These are phyloP conservation scores for Sclerotinia minor DNA, from an alignment of 2,329 filamentous ascomycete genomes.

Conservation along the genomic window DNA sequence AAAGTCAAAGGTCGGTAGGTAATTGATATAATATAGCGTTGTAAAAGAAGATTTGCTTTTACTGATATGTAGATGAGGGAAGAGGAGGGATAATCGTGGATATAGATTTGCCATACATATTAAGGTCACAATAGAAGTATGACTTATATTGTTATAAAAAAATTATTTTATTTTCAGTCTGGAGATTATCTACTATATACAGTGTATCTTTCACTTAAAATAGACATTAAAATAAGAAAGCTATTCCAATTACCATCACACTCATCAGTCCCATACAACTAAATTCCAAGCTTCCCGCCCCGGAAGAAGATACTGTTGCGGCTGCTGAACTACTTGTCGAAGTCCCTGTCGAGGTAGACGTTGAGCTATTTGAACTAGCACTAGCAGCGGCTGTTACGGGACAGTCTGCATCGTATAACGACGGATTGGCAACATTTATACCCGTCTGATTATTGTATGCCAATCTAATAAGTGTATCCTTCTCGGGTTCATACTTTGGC, in stretches of 20 bases:
- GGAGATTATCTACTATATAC: not conserved
- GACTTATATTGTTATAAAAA: not conserved
- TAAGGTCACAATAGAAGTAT: not conserved
- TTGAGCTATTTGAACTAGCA: not conserved
- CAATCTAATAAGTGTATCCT: constrained; percentile 26
- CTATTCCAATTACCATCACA: not conserved
- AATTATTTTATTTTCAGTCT: too few species aligned
- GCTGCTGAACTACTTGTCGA: not conserved
- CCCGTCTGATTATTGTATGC: constrained; percentile 27
- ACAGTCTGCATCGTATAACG: constrained; percentile 22
- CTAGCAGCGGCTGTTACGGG: not conserved
- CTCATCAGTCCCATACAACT: not conserved
- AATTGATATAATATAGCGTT: not conserved
- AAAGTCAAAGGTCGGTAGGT: not conserved
- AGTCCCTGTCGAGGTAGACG: not conserved
- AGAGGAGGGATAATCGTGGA: not conserved
- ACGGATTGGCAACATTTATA: constrained; percentile 17
- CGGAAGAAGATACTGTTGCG: not conserved
- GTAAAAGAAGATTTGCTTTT: not conserved
- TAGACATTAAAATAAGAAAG: not conserved
- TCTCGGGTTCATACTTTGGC: constrained; percentile 21
- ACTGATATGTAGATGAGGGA: not conserved
- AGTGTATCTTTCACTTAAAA: not conserved
- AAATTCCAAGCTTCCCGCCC: not conserved
- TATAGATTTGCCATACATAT: not conserved